Conservation (phyloP, 78 protist genomes). For the Planoprotostelium fungivorum region DNA sequence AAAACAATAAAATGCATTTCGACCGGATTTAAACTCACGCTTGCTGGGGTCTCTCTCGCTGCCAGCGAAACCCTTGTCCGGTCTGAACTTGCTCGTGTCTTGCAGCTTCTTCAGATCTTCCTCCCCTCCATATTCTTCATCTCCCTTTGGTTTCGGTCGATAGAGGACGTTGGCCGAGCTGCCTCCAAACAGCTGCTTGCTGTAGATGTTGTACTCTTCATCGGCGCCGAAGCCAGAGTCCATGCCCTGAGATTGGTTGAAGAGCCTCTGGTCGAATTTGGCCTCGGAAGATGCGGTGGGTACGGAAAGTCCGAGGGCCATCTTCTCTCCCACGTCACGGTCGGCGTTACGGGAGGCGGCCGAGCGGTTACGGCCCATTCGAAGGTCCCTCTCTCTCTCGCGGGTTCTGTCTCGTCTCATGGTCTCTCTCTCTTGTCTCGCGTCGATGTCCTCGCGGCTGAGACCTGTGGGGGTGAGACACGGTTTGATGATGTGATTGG, state of each 20-base stretch:
- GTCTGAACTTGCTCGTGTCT: background rate
- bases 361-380: constrained; percentile 14
- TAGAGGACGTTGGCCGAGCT: constrained; percentile 23
- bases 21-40: too few species aligned
- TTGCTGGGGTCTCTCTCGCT: background rate
- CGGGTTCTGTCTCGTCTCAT: too few species aligned
- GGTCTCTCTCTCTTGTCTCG: constrained; percentile 10
- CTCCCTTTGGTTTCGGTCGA: constrained; percentile 25
- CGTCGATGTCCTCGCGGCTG: background rate
- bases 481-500: too few species aligned
- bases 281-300: constrained; percentile 42
- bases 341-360: constrained; percentile 57
- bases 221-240: constrained; percentile 64
- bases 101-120: background rate
- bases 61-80: background rate
- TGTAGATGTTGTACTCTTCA: constrained; percentile 40
- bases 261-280: constrained; percentile 89
- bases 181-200: constrained; percentile 36
- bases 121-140: constrained; percentile 10
- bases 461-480: too few species aligned
- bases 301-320: constrained; percentile 84
- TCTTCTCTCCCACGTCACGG: constrained; percentile 86
- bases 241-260: constrained; percentile 69
- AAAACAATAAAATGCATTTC: too few species aligned
- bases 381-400: constrained; percentile 49